A percentile compares a stretch with the other conserved stretches of the same genome.
Evolutionary conservation across 140 eudicot species (phyloP).

Genomic region (Bidens hawaiensis): DNA sequence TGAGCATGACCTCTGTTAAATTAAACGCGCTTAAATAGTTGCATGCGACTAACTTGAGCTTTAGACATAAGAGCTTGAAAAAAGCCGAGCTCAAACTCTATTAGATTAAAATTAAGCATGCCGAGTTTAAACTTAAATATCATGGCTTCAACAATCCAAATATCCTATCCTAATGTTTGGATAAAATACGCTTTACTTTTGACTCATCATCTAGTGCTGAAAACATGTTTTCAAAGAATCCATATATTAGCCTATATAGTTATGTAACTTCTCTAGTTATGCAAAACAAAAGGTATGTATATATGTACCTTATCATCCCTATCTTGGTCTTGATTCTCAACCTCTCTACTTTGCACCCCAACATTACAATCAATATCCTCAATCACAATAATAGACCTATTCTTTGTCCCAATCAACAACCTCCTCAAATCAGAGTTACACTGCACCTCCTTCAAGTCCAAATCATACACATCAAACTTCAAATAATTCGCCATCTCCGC

Average conservation of each 20-base stretch:
- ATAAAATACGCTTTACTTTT: too few species aligned
- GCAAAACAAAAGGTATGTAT: too few species aligned
- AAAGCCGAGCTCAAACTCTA: too few species aligned
- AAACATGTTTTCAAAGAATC: too few species aligned
- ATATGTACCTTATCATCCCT: conserved; percentile 37
- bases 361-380: conserved; percentile 48
- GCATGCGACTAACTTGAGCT: too few species aligned
- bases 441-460: conserved; percentile 34
- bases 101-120: background rate
- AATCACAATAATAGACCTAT: conserved; percentile 39
- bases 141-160: too few species aligned
- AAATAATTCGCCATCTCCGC: conserved; percentile 53
- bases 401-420: conserved; percentile 36
- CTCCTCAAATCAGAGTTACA: conserved; percentile 31
- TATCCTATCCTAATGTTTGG: background rate
- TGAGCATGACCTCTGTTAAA: too few species aligned
- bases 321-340: background rate
- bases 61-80: too few species aligned
- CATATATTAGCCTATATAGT: too few species aligned
- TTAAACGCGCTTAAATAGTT: too few species aligned
- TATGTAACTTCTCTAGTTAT: too few species aligned
- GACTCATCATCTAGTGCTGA: background rate
- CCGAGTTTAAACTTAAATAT: background rate
- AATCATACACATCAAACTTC: conserved; percentile 48
- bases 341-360: conserved; percentile 33